These are phyloP conservation scores for Zoysia pacifica DNA, from an alignment of 176 grass and related monocot species.

Conservation along the genomic window DNA sequence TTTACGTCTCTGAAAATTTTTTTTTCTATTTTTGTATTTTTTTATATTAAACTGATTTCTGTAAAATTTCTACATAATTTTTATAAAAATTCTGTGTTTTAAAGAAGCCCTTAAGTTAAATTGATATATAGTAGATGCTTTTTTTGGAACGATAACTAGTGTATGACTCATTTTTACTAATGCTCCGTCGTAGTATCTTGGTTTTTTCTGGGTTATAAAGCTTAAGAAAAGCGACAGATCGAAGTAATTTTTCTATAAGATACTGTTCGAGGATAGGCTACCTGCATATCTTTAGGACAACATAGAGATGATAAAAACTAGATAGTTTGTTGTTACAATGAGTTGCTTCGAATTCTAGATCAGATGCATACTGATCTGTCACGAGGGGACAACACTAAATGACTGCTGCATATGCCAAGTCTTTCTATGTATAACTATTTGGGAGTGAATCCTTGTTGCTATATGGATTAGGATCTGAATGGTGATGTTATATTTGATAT, in stretches of 20 bases:
- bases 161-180: not conserved
- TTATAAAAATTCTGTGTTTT: too few relatives aligned
- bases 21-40: too few relatives aligned
- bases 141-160: not conserved
- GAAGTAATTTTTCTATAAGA: not conserved
- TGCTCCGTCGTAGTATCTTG: not conserved
- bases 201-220: constrained; percentile 15
- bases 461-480: constrained; percentile 15
- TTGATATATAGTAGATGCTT: not conserved
- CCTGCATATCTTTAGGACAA: not conserved
- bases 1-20: accelerated
- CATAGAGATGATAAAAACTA: not conserved
- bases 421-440: not conserved
- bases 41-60: too few relatives aligned
- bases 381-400: not conserved
- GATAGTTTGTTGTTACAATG: not conserved
- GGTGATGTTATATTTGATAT: constrained; percentile 20
- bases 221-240: not conserved
- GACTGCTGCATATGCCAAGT: not conserved
- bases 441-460: not conserved
- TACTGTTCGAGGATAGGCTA: not conserved
- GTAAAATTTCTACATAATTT: too few relatives aligned
- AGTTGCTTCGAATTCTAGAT: not conserved
- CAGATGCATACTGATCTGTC: not conserved
- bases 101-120: not conserved